Base-by-base conservation (phyloP, 805 yeast genomes). In the Maudiozyma turicensis region DNA sequence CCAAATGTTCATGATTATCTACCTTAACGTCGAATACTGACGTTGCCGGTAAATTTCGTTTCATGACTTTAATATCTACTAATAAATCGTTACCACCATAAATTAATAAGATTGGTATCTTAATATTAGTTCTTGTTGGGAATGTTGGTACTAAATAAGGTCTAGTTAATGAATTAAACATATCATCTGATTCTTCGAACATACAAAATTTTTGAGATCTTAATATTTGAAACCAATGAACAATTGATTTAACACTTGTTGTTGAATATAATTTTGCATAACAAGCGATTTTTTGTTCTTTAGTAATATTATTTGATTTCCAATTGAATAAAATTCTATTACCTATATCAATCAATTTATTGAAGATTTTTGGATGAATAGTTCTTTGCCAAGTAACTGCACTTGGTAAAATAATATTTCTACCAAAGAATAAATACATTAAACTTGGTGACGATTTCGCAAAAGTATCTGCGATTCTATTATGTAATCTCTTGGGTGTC, bases 151-250 rank as follows among this genome's bases (percentile, higher is more conserved):
- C 59, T 51, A 63, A 64, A 51, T 67, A 66, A 13, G 72, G 67
- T 45, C 60, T 64, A 13, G 69, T 59, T 34, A 69, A 49, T 3
- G 71, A 57, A 42, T 65, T 66, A n/a, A 71, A 64, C 39, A 69
- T 53, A n/a, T 68, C 65, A 32, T 64, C 66, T 29, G 64, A 62
- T 53, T 87, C 95, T 59, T 86, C 93, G 66, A 81, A 91, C 95
- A 93, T 84, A 65, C 90, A 96, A 65, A 91, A 90, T 44, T 77
- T 75, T 43, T 78, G 78, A 6, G 84, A 74, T 47, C 83, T 74
- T 52, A 91, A 86, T 47, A 91, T 90, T 67, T 88, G 96, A 59
- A 88, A 87, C 96, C 96, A 88, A 66, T 88, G 96, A n/a, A 89
- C 97, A 43, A 88, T 89, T 8, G 86, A 78, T 65, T 90, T 91